Base-by-base conservation (phyloP, 495 filamentous ascomycete genomes). In the Annulohypoxylon nitens region DNA sequence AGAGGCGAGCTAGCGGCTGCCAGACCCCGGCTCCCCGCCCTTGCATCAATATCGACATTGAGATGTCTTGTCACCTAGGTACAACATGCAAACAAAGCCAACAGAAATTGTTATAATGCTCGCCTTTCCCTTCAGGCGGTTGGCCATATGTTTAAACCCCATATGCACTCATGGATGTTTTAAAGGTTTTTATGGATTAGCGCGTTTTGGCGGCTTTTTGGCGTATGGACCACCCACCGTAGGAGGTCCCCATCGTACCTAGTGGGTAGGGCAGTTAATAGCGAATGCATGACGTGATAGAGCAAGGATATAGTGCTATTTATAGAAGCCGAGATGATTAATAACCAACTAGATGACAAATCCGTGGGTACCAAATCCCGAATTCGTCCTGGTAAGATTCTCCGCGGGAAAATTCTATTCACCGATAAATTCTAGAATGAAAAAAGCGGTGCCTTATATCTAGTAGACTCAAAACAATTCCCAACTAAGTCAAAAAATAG, bases 311-410 rank as follows among this genome's bases (percentile, higher is more conserved):
- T 43, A 12, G 11, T n/a, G 12, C 37, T 65, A 55, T 57, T 45
- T 57, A 65, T 65, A 23, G 45, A 3, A 16, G 12, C n/a, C 20
- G 20, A 11, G 54, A 33, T 67, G 43, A 67, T 34, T 53, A 54
- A 67, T 8, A 41, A 12, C 20, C 20, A 23, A 23, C 20, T 23
- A 10, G 37, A 41, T 41, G 37, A 41, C 18, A 9, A 10, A 45
- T 67, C 20, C 20, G 20, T 23, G 20, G 20, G 20, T 23, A 43
- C 48, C 55, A 61, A 67, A 67, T 67, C 30, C 10, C 34, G 33
- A 53, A 7, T 1, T 51, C 54, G 7, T 14, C n/a, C 25, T n/a
- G 20, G 11, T 45, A 33, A 61, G 37, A 55, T 23, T 39, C 34
- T 33, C 58, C 64, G 39, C 58, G 53, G 14, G 12, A 4, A 20